Conservation (phyloP, 2,329 filamentous ascomycete genomes). For the Microsporum ferrugineum region DNA sequence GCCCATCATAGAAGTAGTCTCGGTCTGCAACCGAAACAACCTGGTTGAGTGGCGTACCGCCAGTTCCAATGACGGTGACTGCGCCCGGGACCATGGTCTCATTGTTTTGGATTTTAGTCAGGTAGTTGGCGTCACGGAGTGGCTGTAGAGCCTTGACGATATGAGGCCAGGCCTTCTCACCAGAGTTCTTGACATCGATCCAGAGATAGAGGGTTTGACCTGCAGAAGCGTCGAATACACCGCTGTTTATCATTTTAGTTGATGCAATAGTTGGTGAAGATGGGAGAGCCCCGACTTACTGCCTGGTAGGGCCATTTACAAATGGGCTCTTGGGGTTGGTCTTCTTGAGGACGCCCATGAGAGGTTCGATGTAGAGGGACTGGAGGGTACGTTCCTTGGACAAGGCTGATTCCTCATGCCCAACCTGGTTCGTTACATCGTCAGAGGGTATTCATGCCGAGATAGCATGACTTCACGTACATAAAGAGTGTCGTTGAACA, state of each 20-base stretch:
- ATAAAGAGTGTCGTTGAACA: slow-evolving; percentile 45
- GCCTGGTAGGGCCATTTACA: slow-evolving; percentile 37
- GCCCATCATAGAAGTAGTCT: slow-evolving; percentile 52
- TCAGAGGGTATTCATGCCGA: background rate
- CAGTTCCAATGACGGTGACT: slow-evolving; percentile 53
- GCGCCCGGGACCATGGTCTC: slow-evolving; percentile 37
- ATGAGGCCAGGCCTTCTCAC: slow-evolving; percentile 43
- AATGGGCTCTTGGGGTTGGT: slow-evolving; percentile 47
- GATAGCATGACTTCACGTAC: slow-evolving; percentile 25
- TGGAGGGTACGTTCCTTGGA: slow-evolving; percentile 44
- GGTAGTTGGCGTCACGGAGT: slow-evolving; percentile 42
- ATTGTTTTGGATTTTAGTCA: slow-evolving; percentile 42
- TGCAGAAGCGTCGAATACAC: slow-evolving; percentile 47
- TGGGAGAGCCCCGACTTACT: slow-evolving; percentile 24
- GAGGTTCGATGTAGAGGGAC: slow-evolving; percentile 49
- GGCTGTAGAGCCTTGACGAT: slow-evolving; percentile 48
- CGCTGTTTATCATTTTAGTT: slow-evolving; percentile 24
- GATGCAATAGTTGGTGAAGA: background rate
- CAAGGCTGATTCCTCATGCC: slow-evolving; percentile 44
- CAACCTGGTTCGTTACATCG: slow-evolving; percentile 32
- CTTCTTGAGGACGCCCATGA: slow-evolving; percentile 43
- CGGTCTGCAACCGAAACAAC: slow-evolving; percentile 37
- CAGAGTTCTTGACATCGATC: slow-evolving; percentile 52
- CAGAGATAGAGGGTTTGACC: slow-evolving; percentile 53
- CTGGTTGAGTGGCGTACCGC: slow-evolving; percentile 42